Evolutionary conservation across 2,329 filamentous ascomycete genomes (phyloP).

Genomic region (Scedosporium apiospermum): DNA sequence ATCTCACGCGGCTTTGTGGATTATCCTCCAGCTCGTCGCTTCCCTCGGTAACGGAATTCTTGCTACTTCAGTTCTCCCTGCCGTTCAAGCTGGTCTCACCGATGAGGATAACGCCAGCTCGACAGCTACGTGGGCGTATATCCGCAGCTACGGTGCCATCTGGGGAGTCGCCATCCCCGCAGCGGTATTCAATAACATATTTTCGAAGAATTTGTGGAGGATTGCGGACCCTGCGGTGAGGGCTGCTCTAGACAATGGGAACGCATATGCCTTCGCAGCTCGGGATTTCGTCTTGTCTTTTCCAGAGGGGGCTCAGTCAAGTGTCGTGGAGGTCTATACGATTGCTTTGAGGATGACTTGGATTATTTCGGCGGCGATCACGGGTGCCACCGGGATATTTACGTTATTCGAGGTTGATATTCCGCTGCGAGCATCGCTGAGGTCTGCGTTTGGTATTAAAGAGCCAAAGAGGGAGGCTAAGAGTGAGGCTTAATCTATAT

Average conservation of each 20-base stretch:
- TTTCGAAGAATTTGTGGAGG: slow-evolving; percentile 5
- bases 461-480: neutral
- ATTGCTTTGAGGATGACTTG: too few relatives aligned
- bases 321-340: too few relatives aligned
- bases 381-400: neutral
- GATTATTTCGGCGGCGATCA: too few relatives aligned
- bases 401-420: neutral
- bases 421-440: neutral
- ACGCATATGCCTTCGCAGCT: slow-evolving; percentile 13
- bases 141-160: slow-evolving; percentile 35
- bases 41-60: slow-evolving; percentile 31
- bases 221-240: slow-evolving; percentile 9
- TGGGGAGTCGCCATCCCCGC: slow-evolving; percentile 35
- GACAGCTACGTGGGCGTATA: slow-evolving; percentile 32
- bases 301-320: too few relatives aligned
- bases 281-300: neutral
- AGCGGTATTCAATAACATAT: slow-evolving; percentile 24
- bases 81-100: slow-evolving; percentile 27
- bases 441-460: neutral
- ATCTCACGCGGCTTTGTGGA: slow-evolving; percentile 27
- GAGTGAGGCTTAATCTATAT: neutral
- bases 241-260: slow-evolving; percentile 11
- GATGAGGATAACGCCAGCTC: slow-evolving; percentile 27
- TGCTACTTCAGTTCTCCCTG: slow-evolving; percentile 29
- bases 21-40: slow-evolving; percentile 32